A percentile compares a stretch with the other conserved stretches of the same genome.
Conservation (phyloP, 306 rosid species). For the Crotalaria pallida region DNA sequence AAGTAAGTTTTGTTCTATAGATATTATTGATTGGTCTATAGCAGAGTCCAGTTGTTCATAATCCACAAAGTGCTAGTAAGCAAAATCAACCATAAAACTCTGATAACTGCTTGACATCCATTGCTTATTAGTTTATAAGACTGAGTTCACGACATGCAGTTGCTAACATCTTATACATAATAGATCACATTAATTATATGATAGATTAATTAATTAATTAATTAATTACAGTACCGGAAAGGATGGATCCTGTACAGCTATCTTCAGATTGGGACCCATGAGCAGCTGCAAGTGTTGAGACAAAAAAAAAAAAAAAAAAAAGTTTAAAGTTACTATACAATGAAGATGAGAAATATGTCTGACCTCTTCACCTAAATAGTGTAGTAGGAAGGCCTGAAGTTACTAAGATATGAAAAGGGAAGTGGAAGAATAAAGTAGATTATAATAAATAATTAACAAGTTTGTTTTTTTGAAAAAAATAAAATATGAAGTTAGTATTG, state of each 20-base stretch:
- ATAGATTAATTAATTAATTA: not conserved
- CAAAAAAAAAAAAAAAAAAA: conserved; percentile 28
- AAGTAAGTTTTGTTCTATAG: not conserved
- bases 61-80: not conserved
- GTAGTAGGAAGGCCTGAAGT: not conserved
- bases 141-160: not conserved
- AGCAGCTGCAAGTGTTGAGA: conserved; percentile 40
- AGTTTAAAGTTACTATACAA: not conserved
- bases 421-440: not conserved
- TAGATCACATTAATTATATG: not conserved
- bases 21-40: not conserved
- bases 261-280: conserved; percentile 54
- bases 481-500: not conserved
- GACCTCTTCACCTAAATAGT: not conserved
- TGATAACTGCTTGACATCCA: not conserved
- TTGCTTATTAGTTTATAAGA: not conserved
- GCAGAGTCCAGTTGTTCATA: not conserved
- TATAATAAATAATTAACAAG: not conserved
- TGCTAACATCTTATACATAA: not conserved
- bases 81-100: not conserved
- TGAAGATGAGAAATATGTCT: not conserved
- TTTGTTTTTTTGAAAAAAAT: too few relatives aligned
- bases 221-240: conserved; percentile 53
- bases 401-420: not conserved
- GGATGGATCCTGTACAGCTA: conserved; percentile 70